phyloP scores from a whole-genome alignment of 352 stramenopile species.

The Globisporangium uncinulatum region DNA sequence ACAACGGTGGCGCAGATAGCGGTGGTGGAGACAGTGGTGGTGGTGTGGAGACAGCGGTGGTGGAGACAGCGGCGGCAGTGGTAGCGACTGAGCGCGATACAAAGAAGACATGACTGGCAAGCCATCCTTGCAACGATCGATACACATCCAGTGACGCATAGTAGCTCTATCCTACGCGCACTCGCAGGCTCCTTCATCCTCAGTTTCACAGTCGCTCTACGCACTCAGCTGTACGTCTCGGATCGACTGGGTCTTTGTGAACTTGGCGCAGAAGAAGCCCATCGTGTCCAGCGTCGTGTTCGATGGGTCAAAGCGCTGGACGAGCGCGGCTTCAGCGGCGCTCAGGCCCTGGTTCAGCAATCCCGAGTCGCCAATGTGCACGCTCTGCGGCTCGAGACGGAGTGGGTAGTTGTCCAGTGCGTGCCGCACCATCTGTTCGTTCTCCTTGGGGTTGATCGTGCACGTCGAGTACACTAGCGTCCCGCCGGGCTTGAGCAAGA shows the following conservation, averaged over 20 bases:
- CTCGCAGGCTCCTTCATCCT: neutral
- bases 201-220: neutral
- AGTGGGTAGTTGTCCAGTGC: conserved; percentile 87
- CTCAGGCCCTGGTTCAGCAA: conserved; percentile 73
- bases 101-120: too few species aligned
- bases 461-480: conserved; percentile 95
- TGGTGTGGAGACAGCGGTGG: too few species aligned
- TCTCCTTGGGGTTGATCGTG: conserved; percentile 91
- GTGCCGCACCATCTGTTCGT: conserved; percentile 90
- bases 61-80: too few species aligned
- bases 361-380: conserved; percentile 58
- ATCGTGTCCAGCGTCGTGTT: conserved; percentile 83
- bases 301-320: conserved; percentile 88
- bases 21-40: too few species aligned
- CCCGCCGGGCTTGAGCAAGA: conserved; percentile 88
- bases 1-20: too few species aligned
- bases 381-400: conserved; percentile 58
- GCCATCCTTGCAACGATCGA: too few species aligned
- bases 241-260: conserved; percentile 78
- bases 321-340: conserved; percentile 57
- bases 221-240: conserved; percentile 4
- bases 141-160: too few species aligned
- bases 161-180: too few species aligned
- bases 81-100: too few species aligned
- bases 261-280: conserved; percentile 94